Percentiles rank a stretch among this genome's conserved stretches.
Evolutionary conservation across 768 basidiomycete species (phyloP).

Genomic region (Suillus lakei): DNA sequence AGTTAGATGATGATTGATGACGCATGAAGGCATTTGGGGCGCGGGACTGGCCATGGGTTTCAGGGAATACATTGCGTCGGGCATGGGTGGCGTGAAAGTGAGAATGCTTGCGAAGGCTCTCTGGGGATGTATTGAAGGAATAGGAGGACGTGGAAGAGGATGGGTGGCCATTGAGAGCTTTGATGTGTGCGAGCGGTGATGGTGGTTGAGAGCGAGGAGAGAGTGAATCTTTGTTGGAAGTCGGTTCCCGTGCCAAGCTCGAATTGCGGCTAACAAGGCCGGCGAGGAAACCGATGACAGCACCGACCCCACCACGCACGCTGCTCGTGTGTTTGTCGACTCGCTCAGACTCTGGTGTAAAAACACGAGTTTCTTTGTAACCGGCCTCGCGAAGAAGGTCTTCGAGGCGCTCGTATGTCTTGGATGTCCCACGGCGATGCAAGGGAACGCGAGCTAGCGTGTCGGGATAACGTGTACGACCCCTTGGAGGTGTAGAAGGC

Average conservation of each 20-base stretch:
- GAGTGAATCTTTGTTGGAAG: slow-evolving; percentile 13
- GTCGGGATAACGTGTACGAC: slow-evolving; percentile 59
- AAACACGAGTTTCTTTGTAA: slow-evolving; percentile 90
- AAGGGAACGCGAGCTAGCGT: slow-evolving; percentile 70
- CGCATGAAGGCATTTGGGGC: slow-evolving; percentile 14
- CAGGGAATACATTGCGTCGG: background rate
- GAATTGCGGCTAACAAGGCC: slow-evolving; percentile 52
- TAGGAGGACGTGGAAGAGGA: slow-evolving; percentile 21
- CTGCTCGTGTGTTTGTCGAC: slow-evolving; percentile 36
- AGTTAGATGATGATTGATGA: slow-evolving; percentile 30
- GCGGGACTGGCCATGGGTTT: background rate
- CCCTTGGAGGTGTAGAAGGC: slow-evolving; percentile 47
- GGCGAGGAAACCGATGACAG: slow-evolving; percentile 69
- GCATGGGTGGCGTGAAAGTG: slow-evolving; percentile 6
- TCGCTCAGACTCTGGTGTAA: slow-evolving; percentile 82
- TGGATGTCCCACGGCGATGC: slow-evolving; percentile 78
- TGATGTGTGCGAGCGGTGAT: slow-evolving; percentile 27
- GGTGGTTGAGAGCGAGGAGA: slow-evolving; percentile 26
- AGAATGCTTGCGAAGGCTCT: slow-evolving; percentile 20
- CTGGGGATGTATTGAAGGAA: slow-evolving; percentile 23
- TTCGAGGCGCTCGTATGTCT: slow-evolving; percentile 82
- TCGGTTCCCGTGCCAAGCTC: slow-evolving; percentile 24
- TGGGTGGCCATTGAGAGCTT: slow-evolving; percentile 12
- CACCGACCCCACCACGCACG: slow-evolving; percentile 48
- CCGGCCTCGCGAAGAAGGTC: slow-evolving; percentile 87